Percentiles rank a stretch among this genome's conserved stretches.
Evolutionary conservation across 768 basidiomycete genomes (phyloP).

Genomic region (Mycena kentingensis): DNA sequence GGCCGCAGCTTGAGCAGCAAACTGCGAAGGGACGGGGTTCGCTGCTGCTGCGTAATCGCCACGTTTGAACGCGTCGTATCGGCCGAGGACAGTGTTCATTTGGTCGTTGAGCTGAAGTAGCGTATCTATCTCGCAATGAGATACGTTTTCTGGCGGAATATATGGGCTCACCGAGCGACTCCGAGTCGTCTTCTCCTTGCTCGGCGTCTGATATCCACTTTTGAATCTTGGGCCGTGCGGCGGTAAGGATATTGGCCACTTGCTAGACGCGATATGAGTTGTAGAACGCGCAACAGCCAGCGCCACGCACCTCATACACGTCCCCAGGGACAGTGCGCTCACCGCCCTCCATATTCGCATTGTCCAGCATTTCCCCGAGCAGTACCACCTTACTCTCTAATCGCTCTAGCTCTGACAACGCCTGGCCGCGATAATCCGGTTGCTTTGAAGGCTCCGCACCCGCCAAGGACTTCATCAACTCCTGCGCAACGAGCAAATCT

Average conservation of each 20-base stretch:
- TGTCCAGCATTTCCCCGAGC: constrained; percentile 97
- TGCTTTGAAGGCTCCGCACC: constrained; percentile 95
- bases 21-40: constrained; percentile 68
- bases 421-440: constrained; percentile 91
- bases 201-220: constrained; percentile 97
- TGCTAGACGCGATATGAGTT: constrained; percentile 52
- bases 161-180: constrained; percentile 74
- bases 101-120: constrained; percentile 97
- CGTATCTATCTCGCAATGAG: constrained; percentile 58
- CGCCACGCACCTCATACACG: constrained; percentile 77
- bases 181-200: constrained; percentile 84
- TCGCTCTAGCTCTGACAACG: constrained; percentile 87
- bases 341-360: constrained; percentile 68
- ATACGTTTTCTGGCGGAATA: not conserved
- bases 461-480: constrained; percentile 93
- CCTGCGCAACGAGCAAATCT: constrained; percentile 93
- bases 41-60: constrained; percentile 79
- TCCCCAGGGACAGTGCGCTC: constrained; percentile 88
- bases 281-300: not conserved
- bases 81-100: constrained; percentile 87
- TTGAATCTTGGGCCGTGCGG: constrained; percentile 91
- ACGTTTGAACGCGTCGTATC: constrained; percentile 91
- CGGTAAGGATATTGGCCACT: constrained; percentile 79
- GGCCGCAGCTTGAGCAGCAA: constrained; percentile 39
- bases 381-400: constrained; percentile 93